Evolutionary conservation across 2,329 filamentous ascomycete species (phyloP).

Genomic region (Biscogniauxia sp.): DNA sequence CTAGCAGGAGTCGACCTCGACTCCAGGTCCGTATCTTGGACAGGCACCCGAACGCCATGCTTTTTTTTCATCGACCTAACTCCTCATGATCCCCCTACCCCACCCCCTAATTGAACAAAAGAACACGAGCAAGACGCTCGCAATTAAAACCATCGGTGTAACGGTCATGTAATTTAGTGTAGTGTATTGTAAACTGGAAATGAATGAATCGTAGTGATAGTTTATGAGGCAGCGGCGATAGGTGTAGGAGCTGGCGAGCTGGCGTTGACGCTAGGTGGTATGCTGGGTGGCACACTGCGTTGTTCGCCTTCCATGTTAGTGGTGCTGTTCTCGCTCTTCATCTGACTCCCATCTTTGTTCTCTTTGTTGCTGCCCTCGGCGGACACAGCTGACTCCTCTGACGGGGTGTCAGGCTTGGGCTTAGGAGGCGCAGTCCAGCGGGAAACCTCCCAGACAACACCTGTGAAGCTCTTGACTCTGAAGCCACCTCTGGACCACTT

Average conservation of each 20-base stretch:
- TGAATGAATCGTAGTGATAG: background rate
- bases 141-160: conserved; percentile 4
- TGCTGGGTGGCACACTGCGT: conserved; percentile 38
- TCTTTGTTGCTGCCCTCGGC: conserved; percentile 60
- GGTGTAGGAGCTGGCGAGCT: conserved; percentile 51
- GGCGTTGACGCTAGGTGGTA: conserved; percentile 47
- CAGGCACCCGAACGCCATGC: conserved; percentile 31
- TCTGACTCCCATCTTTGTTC: conserved; percentile 56
- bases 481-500: conserved; percentile 86
- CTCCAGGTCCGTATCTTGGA: conserved; percentile 12
- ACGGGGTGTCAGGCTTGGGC: conserved; percentile 43
- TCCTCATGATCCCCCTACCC: conserved; percentile 20
- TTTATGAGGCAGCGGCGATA: conserved; percentile 43
- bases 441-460: conserved; percentile 24
- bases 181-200: background rate
- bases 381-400: conserved; percentile 45
- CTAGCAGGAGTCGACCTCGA: conserved; percentile 1
- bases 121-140: conserved; percentile 4
- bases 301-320: conserved; percentile 50
- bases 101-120: conserved; percentile 18
- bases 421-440: conserved; percentile 59
- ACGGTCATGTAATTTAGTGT: background rate
- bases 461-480: conserved; percentile 77
- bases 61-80: conserved; percentile 24
- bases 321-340: conserved; percentile 44